Conservation (phyloP, 768 basidiomycete genomes). For the Lactarius hengduanensis region DNA sequence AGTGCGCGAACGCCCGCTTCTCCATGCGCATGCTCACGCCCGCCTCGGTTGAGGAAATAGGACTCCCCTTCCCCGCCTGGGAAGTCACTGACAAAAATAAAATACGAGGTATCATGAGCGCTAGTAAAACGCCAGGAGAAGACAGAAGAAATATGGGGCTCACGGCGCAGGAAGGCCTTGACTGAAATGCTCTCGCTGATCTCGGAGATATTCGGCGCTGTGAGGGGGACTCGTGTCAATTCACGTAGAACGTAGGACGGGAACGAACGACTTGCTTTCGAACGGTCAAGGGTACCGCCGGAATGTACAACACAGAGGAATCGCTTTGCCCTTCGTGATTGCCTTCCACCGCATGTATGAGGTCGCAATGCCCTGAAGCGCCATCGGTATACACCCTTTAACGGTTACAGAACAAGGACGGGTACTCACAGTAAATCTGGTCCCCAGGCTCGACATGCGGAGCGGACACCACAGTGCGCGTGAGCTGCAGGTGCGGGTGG, state of each 20-base stretch:
- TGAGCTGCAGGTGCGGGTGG: conserved; percentile 68
- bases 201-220: conserved; percentile 55
- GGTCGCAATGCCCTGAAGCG: conserved; percentile 37
- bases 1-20: conserved; percentile 20
- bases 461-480: conserved; percentile 64
- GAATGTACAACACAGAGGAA: conserved; percentile 78
- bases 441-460: conserved; percentile 75
- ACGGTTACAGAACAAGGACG: background rate
- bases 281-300: conserved; percentile 64
- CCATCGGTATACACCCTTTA: background rate
- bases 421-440: conserved; percentile 58
- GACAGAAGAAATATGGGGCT: background rate
- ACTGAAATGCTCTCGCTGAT: conserved; percentile 63
- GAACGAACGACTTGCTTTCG: conserved; percentile 36
- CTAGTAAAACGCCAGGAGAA: background rate
- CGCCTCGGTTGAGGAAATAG: conserved; percentile 42
- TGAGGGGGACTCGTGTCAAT: background rate
- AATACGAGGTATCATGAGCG: background rate
- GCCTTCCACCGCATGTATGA: conserved; percentile 47
- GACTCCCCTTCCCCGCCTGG: conserved; percentile 46
- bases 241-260: background rate
- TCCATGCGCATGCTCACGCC: conserved; percentile 39
- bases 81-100: conserved; percentile 48
- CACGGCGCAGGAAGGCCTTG: conserved; percentile 57
- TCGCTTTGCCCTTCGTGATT: conserved; percentile 54